phyloP scores from a whole-genome alignment of 2,329 filamentous ascomycete species.

The Penicillium sp. region DNA sequence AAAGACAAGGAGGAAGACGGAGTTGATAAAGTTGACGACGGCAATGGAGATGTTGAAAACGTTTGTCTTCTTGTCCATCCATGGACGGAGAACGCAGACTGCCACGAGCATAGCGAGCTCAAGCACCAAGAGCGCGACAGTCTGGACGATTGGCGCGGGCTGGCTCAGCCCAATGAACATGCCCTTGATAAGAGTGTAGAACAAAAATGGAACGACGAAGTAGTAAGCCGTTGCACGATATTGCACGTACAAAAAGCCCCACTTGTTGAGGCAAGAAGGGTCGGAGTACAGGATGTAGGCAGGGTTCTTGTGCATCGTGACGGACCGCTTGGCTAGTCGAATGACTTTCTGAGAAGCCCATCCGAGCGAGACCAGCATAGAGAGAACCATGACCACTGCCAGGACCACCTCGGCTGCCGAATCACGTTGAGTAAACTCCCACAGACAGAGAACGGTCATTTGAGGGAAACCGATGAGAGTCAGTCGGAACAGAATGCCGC shows the following conservation, averaged over 20 bases:
- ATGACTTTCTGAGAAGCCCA: slow-evolving; percentile 93
- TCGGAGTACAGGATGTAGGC: slow-evolving; percentile 97
- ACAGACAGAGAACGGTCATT: slow-evolving; percentile 85
- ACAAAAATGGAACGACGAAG: slow-evolving; percentile 79
- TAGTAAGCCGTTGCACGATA: slow-evolving; percentile 96
- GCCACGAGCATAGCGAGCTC: slow-evolving; percentile 77
- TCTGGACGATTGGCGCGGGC: slow-evolving; percentile 69
- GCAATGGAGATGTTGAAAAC: slow-evolving; percentile 93
- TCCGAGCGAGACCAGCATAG: slow-evolving; percentile 72
- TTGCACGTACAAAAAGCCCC: slow-evolving; percentile 97
- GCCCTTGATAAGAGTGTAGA: slow-evolving; percentile 81
- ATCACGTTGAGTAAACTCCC: slow-evolving; percentile 87
- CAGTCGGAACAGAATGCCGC: slow-evolving; percentile 90
- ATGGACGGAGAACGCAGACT: slow-evolving; percentile 80
- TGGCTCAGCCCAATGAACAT: slow-evolving; percentile 87
- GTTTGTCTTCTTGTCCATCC: slow-evolving; percentile 99
- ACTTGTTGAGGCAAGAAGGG: slow-evolving; percentile 91
- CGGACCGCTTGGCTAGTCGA: slow-evolving; percentile 81
- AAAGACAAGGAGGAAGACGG: slow-evolving; percentile 87
- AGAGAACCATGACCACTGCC: slow-evolving; percentile 84
- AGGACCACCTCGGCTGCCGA: slow-evolving; percentile 84
- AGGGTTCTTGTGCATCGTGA: slow-evolving; percentile 90
- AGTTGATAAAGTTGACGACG: slow-evolving; percentile 86
- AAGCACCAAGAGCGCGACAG: slow-evolving; percentile 78
- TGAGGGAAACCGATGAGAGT: slow-evolving; percentile 89